These are phyloP conservation scores for Gloeophyllum trabeum DNA, from an alignment of 768 basidiomycete species.

Conservation along the genomic window DNA sequence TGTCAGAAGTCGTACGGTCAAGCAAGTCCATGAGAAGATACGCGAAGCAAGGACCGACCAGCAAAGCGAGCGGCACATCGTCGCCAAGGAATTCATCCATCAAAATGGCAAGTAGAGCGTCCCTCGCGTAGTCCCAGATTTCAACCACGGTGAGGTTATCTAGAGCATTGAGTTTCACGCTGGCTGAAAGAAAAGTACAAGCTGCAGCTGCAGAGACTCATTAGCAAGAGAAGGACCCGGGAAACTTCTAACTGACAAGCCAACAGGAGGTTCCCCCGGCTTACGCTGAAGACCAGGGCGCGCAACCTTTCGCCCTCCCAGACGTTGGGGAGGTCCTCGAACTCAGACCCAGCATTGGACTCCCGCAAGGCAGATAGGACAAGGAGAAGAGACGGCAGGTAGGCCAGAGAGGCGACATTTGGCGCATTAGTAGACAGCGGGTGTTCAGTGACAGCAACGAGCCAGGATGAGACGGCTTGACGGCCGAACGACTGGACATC, in stretches of 20 bases:
- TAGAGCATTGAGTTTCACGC: constrained; percentile 7
- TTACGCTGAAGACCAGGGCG: constrained; percentile 19
- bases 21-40: constrained; percentile 31
- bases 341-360: neutral
- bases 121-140: constrained; percentile 42
- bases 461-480: constrained; percentile 13
- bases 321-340: neutral
- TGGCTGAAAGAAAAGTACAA: constrained; percentile 28
- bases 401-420: neutral
- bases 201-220: constrained; percentile 28
- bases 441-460: constrained; percentile 10
- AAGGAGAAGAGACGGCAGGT: constrained; percentile 14
- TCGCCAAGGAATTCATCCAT: constrained; percentile 31
- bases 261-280: constrained; percentile 21
- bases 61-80: constrained; percentile 37
- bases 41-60: constrained; percentile 39
- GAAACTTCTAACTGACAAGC: constrained; percentile 25
- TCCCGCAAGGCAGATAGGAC: constrained; percentile 19
- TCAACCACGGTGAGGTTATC: constrained; percentile 33
- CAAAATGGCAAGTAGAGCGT: constrained; percentile 35
- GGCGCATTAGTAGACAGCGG: neutral
- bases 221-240: constrained; percentile 4
- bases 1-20: constrained; percentile 1
- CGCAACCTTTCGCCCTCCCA: constrained; percentile 25
- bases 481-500: constrained; percentile 10